Evolutionary conservation across 2,329 filamentous ascomycete species (phyloP), one percentile per base, ranked within the genome.

Genomic region (Sporothrix humicola): DNA sequence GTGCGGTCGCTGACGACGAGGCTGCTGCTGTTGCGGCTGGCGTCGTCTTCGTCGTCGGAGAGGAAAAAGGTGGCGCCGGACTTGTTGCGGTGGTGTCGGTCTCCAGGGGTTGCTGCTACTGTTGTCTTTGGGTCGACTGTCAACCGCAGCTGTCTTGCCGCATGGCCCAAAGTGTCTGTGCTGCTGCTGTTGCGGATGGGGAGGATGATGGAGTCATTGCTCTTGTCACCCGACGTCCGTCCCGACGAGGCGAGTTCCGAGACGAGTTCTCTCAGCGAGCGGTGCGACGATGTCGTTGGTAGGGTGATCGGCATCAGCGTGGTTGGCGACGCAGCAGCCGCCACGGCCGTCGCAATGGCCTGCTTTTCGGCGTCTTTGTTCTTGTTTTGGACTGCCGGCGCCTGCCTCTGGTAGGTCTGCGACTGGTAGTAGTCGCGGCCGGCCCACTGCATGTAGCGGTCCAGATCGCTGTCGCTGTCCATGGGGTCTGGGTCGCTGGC

Each of bases 391-490:
- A n/a, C n/a, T n/a, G n/a, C n/a, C n/a, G n/a, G n/a, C n/a, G n/a
- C n/a, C 23, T 26, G 46, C 31, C 46, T 3, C 48, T 50, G 61
- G 44, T 66, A 37, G n/a, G 46, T 26, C 58, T 71, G 52, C 42
- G 31, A 54, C 52, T 50, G 69, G n/a, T 71, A 37, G 42, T 59
- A 71, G 54, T 61, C 54, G 5, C 69, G 69, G 37, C 69, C 69
- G 52, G 69, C 69, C 66, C 66, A 69, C 66, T 69, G 66, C 66
- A 69, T 54, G 31, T 56, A 69, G 15, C 66, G 66, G 20, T 69
- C 66, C 8, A 58, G 15, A 26, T 58, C 63, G 59, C 69, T 72
- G 58, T 63, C 69, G 44, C 56, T 65, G 46, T 66, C 48, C 26
- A 31, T 66, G 37, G 31, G 23, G 37, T 61, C 23, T 7, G 65